Evolutionary conservation across 176 grass and related monocot species (phyloP).

Genomic region (Carex cristatella): DNA sequence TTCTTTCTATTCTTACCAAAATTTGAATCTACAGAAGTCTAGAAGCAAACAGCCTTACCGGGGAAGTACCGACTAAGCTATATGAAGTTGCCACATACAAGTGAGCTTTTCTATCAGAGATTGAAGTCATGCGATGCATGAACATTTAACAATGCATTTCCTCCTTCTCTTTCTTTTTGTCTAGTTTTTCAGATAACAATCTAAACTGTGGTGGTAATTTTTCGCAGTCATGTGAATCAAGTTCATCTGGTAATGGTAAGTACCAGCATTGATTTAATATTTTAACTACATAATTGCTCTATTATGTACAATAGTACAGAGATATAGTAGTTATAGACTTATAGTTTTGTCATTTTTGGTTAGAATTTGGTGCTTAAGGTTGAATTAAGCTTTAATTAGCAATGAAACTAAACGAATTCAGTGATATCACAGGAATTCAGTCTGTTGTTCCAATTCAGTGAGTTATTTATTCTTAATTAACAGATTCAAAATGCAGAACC

Average conservation of each 20-base stretch:
- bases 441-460: no score
- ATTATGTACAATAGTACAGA: not conserved
- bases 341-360: not conserved
- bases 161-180: slow-evolving; percentile 5
- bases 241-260: slow-evolving; percentile 19
- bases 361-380: not conserved
- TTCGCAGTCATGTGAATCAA: slow-evolving; percentile 16
- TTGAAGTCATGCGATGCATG: not conserved
- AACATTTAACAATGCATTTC: slow-evolving; percentile 5
- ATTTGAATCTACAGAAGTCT: slow-evolving; percentile 57
- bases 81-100: slow-evolving; percentile 53
- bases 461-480: no score
- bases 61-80: slow-evolving; percentile 46
- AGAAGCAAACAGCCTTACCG: slow-evolving; percentile 46
- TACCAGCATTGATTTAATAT: not conserved
- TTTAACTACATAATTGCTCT: not conserved
- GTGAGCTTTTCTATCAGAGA: slow-evolving; percentile 31
- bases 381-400: not conserved
- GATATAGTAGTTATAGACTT: not conserved
- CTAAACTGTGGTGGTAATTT: slow-evolving; percentile 58
- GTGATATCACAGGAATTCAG: no score
- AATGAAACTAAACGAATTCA: not conserved
- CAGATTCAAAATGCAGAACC: no score
- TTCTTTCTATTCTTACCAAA: not conserved
- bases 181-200: slow-evolving; percentile 62